phyloP scores from a whole-genome alignment of 2,329 filamentous ascomycete genomes.

The Penicillium thymicola region DNA sequence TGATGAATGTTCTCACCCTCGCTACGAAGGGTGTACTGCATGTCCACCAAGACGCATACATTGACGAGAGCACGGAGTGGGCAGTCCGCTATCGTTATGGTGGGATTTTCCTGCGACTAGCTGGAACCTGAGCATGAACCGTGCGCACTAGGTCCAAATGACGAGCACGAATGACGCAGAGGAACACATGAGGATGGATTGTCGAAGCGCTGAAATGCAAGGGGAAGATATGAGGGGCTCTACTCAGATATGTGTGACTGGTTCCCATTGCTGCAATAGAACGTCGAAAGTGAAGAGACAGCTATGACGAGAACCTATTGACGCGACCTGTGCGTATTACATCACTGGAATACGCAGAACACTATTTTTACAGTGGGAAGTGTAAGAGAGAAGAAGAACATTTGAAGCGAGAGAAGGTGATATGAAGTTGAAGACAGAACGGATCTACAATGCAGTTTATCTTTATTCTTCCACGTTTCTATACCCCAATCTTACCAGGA shows the following conservation, averaged over 20 bases:
- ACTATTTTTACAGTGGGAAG: not conserved
- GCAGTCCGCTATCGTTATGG: conserved; percentile 25
- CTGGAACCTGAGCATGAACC: conserved; percentile 1
- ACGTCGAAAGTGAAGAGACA: not conserved
- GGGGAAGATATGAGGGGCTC: not conserved
- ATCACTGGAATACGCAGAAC: not conserved
- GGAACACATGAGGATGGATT: not conserved
- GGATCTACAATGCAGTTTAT: not conserved
- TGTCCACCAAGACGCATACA: conserved; percentile 58
- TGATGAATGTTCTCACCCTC: conserved; percentile 69
- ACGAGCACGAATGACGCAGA: not conserved
- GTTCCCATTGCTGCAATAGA: not conserved
- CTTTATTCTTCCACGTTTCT: not conserved
- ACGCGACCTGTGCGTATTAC: conserved; percentile 1
- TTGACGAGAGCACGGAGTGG: conserved; percentile 26
- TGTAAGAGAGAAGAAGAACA: not conserved
- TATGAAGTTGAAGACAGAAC: not conserved
- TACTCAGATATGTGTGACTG: not conserved
- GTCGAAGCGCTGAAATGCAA: not conserved
- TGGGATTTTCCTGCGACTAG: conserved; percentile 29
- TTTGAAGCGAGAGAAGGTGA: not conserved
- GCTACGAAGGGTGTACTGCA: conserved; percentile 62
- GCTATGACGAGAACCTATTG: not conserved
- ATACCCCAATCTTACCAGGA: conserved; percentile 24
- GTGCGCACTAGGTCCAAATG: not conserved